phyloP scores from a whole-genome alignment of 2,329 filamentous ascomycete genomes.

The Lachnellula suecica region DNA sequence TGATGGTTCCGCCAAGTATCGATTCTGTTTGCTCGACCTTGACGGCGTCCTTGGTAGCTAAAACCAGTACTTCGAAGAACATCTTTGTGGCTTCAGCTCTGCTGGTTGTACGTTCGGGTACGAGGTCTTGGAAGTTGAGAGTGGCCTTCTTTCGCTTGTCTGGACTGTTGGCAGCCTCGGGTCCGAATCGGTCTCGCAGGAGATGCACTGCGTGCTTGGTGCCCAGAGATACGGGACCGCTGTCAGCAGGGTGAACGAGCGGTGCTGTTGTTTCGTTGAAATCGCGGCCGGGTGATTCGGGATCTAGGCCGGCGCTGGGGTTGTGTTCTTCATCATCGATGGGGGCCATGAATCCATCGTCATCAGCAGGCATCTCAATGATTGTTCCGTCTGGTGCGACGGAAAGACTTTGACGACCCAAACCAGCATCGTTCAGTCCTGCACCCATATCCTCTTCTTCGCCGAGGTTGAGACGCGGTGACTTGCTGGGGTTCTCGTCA shows the following conservation, averaged over 20 bases:
- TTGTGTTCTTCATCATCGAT: constrained; percentile 47
- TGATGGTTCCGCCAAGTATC: constrained; percentile 73
- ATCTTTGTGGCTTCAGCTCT: constrained; percentile 96
- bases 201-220: constrained; percentile 97
- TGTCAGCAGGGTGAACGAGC: constrained; percentile 77
- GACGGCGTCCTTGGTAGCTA: constrained; percentile 96
- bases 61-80: constrained; percentile 96
- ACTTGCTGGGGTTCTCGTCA: constrained; percentile 63
- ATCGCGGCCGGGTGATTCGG: constrained; percentile 48
- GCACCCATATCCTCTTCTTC: constrained; percentile 58
- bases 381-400: constrained; percentile 57
- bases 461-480: constrained; percentile 63
- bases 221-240: constrained; percentile 81
- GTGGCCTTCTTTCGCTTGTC: constrained; percentile 72
- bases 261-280: constrained; percentile 80
- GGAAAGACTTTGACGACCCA: constrained; percentile 43
- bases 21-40: constrained; percentile 85
- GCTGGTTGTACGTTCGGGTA: constrained; percentile 78
- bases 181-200: constrained; percentile 82
- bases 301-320: constrained; percentile 44
- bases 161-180: constrained; percentile 65
- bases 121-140: constrained; percentile 87
- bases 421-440: constrained; percentile 47
- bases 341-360: constrained; percentile 42
- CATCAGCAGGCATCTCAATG: constrained; percentile 62